Conservation (phyloP, 768 basidiomycete species). For the Lactifluus pinguis region DNA sequence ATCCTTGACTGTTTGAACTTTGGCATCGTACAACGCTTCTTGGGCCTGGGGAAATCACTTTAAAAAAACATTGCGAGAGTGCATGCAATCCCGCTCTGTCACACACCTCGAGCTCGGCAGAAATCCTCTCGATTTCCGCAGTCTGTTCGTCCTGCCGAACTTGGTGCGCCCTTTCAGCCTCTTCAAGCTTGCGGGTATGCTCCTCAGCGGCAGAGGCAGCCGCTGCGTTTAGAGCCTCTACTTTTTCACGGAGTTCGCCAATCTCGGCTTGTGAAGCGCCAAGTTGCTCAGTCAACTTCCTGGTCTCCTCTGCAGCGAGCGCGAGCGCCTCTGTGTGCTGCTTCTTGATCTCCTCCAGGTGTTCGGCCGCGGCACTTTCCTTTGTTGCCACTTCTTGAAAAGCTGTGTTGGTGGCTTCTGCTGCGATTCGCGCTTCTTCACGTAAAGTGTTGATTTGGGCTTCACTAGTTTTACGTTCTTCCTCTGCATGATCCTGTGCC, state of each 20-base stretch:
- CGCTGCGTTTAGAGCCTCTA: conserved; percentile 38
- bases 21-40: conserved; percentile 57
- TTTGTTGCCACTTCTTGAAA: conserved; percentile 38
- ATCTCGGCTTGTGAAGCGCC: conserved; percentile 30
- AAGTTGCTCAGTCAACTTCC: conserved; percentile 15
- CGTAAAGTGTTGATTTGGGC: conserved; percentile 43
- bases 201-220: conserved; percentile 37
- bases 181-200: conserved; percentile 41
- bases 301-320: conserved; percentile 32
- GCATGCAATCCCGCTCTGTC: neutral
- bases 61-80: neutral
- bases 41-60: conserved; percentile 39
- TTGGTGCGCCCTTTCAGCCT: conserved; percentile 41
- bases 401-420: conserved; percentile 39
- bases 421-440: conserved; percentile 42
- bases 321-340: conserved; percentile 41
- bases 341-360: conserved; percentile 33
- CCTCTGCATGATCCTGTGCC: conserved; percentile 53
- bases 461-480: conserved; percentile 40
- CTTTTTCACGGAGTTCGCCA: conserved; percentile 34
- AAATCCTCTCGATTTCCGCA: conserved; percentile 47
- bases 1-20: conserved; percentile 54
- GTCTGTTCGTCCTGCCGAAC: conserved; percentile 44
- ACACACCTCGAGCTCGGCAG: conserved; percentile 56
- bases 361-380: conserved; percentile 36